Evolutionary conservation across 345 rosid species (phyloP).

Genomic region (Populus pruinosa): DNA sequence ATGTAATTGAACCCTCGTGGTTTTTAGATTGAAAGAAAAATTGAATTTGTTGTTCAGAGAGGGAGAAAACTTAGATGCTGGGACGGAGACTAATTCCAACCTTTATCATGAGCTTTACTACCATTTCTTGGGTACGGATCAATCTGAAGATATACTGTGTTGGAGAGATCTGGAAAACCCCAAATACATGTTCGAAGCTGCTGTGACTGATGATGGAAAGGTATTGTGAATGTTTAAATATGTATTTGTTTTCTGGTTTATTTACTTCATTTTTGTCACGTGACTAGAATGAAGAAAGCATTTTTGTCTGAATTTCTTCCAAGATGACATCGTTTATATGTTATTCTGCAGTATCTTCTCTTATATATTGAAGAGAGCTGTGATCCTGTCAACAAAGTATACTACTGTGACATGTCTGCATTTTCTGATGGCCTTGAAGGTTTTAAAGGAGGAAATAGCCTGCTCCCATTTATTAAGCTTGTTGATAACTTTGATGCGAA

Average conservation of each 20-base stretch:
- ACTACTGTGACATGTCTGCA: constrained; percentile 64
- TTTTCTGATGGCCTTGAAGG: constrained; percentile 66
- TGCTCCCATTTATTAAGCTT: constrained; percentile 80
- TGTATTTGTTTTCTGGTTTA: background rate
- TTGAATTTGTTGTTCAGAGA: constrained; percentile 44
- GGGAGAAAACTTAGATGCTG: constrained; percentile 80
- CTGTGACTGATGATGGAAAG: constrained; percentile 86
- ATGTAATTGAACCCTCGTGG: background rate
- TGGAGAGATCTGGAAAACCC: constrained; percentile 89
- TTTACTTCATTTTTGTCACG: background rate
- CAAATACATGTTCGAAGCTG: constrained; percentile 46
- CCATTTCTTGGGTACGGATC: constrained; percentile 74
- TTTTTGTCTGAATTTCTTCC: background rate
- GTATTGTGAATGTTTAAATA: constrained; percentile 24
- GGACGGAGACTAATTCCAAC: constrained; percentile 82
- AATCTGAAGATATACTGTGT: constrained; percentile 81
- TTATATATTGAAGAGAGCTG: constrained; percentile 50
- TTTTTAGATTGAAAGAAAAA: background rate
- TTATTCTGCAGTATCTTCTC: constrained; percentile 62
- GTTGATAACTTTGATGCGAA: constrained; percentile 64
- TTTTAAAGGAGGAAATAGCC: constrained; percentile 38
- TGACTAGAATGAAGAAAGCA: background rate
- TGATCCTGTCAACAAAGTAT: constrained; percentile 82
- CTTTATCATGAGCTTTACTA: constrained; percentile 77
- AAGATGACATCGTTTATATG: constrained; percentile 2